phyloP scores from a whole-genome alignment of 2,329 filamentous ascomycete genomes.

The Penicillium sp. region DNA sequence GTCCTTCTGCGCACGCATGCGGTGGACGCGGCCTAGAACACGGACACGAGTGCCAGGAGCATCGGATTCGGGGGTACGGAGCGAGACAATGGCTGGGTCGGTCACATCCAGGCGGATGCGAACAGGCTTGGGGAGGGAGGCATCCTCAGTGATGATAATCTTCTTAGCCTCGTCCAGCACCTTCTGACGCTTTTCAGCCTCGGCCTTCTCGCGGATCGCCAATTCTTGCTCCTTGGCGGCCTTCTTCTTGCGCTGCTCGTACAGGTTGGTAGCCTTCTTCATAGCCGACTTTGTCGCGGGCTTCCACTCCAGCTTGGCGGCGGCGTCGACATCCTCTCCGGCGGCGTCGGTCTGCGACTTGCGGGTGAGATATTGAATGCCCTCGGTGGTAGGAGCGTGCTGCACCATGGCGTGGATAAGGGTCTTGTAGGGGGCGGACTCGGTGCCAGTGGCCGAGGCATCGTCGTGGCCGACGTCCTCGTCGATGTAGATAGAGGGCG shows the following conservation, averaged over 20 bases:
- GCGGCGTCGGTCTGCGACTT: constrained; percentile 68
- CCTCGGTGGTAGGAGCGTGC: constrained; percentile 64
- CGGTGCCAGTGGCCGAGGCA: constrained; percentile 67
- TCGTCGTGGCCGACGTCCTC: constrained; percentile 79
- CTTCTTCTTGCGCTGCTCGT: constrained; percentile 83
- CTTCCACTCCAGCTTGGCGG: constrained; percentile 74
- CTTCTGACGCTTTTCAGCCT: constrained; percentile 71
- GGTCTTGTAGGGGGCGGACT: constrained; percentile 79
- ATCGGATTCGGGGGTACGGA: constrained; percentile 62
- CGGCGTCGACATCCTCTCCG: constrained; percentile 68
- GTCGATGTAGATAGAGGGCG: constrained; percentile 73
- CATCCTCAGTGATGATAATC: constrained; percentile 72
- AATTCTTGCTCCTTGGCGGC: constrained; percentile 76
- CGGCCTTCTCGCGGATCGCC: constrained; percentile 73
- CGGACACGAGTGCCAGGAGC: constrained; percentile 74
- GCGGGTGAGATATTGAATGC: constrained; percentile 69
- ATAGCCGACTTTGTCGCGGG: constrained; percentile 80
- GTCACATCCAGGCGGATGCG: constrained; percentile 78
- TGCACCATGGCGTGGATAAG: constrained; percentile 78
- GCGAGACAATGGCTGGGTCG: constrained; percentile 63
- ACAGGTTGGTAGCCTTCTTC: constrained; percentile 81
- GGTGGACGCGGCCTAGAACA: constrained; percentile 82
- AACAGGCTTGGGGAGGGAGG: constrained; percentile 73
- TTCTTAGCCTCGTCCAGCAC: constrained; percentile 84
- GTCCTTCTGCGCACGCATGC: constrained; percentile 80